Percentiles rank a stretch among this genome's conserved stretches.
phyloP scores from a whole-genome alignment of 495 filamentous ascomycete species.

The Beverwykella pulmonaria region DNA sequence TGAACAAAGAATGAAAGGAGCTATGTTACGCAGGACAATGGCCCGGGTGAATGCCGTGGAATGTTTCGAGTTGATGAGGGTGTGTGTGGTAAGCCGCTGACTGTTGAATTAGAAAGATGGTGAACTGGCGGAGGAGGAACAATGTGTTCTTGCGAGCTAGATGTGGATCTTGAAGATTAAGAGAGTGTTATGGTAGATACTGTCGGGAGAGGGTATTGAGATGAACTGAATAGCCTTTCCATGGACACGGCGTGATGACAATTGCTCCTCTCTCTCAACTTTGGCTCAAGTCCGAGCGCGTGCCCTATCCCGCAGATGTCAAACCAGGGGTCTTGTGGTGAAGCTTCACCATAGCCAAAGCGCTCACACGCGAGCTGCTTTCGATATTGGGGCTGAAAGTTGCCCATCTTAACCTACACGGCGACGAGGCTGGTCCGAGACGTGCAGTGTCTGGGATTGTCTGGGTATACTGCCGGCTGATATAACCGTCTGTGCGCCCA shows the following conservation, averaged over 20 bases:
- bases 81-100: not conserved
- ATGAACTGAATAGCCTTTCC: not conserved
- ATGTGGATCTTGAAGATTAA: not conserved
- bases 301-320: constrained; percentile 9
- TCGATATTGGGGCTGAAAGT: constrained; percentile 18
- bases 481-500: constrained; percentile 20
- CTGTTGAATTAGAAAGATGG: not conserved
- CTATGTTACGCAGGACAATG: not conserved
- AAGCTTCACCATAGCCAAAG: constrained; percentile 23
- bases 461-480: constrained; percentile 20
- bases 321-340: constrained; percentile 18
- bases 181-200: not conserved
- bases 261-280: not conserved
- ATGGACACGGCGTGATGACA: not conserved
- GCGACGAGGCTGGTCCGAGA: constrained; percentile 2
- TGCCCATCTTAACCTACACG: not conserved
- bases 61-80: constrained; percentile 21
- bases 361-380: constrained; percentile 3
- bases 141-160: not conserved
- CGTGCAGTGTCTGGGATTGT: constrained; percentile 16
- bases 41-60: constrained; percentile 10
- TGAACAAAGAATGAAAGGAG: not conserved
- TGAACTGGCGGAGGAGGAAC: not conserved
- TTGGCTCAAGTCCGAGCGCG: not conserved
- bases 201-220: not conserved